These are phyloP conservation scores for Fusarium buharicum DNA, from an alignment of 2,329 filamentous ascomycete genomes.

Conservation along the genomic window DNA sequence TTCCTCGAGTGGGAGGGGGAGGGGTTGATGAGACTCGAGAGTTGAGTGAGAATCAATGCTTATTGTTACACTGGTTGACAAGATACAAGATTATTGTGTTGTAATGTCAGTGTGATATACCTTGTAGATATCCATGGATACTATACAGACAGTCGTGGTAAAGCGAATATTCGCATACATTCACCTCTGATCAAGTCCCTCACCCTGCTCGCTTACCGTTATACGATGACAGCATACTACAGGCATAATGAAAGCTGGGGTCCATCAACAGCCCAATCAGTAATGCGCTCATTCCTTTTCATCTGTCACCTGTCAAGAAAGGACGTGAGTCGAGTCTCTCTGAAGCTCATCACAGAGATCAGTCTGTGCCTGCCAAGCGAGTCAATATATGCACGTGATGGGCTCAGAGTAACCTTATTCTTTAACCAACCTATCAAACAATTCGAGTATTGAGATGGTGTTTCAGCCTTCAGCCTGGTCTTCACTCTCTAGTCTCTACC, in stretches of 20 bases:
- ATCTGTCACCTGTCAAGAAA: too few relatives aligned
- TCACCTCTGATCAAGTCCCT: too few relatives aligned
- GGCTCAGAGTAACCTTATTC: not conserved
- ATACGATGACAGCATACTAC: not conserved
- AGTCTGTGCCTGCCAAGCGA: too few relatives aligned
- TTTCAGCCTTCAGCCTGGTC: not conserved
- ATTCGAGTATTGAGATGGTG: too few relatives aligned
- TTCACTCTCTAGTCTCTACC: not conserved
- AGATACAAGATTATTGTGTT: too few relatives aligned
- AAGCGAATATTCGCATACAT: too few relatives aligned
- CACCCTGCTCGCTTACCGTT: not conserved
- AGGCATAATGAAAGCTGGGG: constrained; percentile 15
- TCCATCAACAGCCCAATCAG: constrained; percentile 19
- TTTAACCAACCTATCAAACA: not conserved
- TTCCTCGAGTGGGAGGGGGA: constrained; percentile 4
- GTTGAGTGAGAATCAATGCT: not conserved
- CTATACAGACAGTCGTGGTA: too few relatives aligned
- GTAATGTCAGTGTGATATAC: too few relatives aligned
- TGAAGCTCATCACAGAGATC: too few relatives aligned
- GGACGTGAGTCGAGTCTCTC: too few relatives aligned
- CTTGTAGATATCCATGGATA: too few relatives aligned
- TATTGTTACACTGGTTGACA: too few relatives aligned
- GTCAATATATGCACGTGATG: constrained; percentile 23
- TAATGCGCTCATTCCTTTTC: not conserved
- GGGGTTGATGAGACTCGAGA: constrained; percentile 7